phyloP scores from a whole-genome alignment of 768 basidiomycete genomes.

The Lactifluus echinatus region DNA sequence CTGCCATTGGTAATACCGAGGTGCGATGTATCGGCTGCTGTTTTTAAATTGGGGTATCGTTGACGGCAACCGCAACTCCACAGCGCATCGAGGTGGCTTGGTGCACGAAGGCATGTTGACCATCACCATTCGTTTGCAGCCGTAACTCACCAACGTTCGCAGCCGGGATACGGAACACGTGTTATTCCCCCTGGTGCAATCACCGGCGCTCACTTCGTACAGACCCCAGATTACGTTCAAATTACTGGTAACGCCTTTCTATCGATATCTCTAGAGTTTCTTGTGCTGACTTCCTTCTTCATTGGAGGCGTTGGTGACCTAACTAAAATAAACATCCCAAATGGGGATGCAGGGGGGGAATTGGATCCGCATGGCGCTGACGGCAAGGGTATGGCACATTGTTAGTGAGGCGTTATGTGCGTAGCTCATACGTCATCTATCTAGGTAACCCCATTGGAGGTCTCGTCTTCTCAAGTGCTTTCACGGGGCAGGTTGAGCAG shows the following conservation, averaged over 20 bases:
- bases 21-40: constrained; percentile 27
- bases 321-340: constrained; percentile 54
- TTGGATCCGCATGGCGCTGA: constrained; percentile 63
- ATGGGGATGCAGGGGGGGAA: constrained; percentile 53
- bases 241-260: constrained; percentile 8
- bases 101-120: constrained; percentile 36
- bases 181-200: constrained; percentile 69
- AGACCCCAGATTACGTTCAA: constrained; percentile 65
- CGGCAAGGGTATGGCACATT: constrained; percentile 36
- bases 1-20: constrained; percentile 55
- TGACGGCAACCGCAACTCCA: constrained; percentile 32
- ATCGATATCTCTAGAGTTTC: background rate
- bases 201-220: constrained; percentile 55
- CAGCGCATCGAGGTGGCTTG: constrained; percentile 45
- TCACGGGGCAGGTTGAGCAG: constrained; percentile 42
- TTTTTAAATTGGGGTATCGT: constrained; percentile 20
- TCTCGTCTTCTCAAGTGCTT: constrained; percentile 67
- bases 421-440: background rate
- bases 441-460: constrained; percentile 53
- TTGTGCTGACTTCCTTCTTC: background rate
- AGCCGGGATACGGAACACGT: constrained; percentile 54
- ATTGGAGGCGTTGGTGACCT: constrained; percentile 53
- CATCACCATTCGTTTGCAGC: background rate
- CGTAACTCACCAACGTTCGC: background rate
- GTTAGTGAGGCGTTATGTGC: background rate